Evolutionary conservation across 1,139 yeast species (phyloP).

Genomic region (Suhomyces maxii): DNA sequence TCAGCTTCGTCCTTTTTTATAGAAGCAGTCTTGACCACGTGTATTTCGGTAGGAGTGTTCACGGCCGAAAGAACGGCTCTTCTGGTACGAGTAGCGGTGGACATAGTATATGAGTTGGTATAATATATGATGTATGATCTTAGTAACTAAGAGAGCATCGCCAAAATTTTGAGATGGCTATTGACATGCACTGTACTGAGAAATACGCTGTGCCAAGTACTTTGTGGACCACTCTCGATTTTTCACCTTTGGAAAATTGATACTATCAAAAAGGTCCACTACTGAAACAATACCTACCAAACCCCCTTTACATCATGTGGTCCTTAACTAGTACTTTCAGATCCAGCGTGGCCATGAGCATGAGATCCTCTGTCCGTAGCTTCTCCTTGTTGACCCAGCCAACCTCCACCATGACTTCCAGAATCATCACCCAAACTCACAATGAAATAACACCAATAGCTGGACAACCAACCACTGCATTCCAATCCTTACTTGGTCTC

Average conservation of each 20-base stretch:
- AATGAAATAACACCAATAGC: slow-evolving; percentile 8
- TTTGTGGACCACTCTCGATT: background rate
- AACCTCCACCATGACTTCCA: slow-evolving; percentile 6
- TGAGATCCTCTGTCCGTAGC: slow-evolving; percentile 13
- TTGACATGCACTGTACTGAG: background rate
- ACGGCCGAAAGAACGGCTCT: slow-evolving; percentile 46
- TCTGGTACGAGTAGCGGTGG: slow-evolving; percentile 23
- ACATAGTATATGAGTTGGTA: slow-evolving; percentile 8
- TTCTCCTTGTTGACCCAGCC: slow-evolving; percentile 21
- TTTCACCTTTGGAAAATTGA: slow-evolving; percentile 4
- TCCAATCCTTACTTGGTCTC: slow-evolving; percentile 36
- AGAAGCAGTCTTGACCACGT: slow-evolving; percentile 28
- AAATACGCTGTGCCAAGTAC: slow-evolving; percentile 1
- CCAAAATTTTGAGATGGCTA: slow-evolving; percentile 5
- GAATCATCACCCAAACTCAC: slow-evolving; percentile 4
- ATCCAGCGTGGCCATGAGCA: slow-evolving; percentile 4
- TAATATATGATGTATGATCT: background rate
- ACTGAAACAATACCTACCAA: background rate
- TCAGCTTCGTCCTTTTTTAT: slow-evolving; percentile 47
- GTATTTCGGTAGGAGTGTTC: slow-evolving; percentile 50
- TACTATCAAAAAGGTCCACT: too few relatives aligned
- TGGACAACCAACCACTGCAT: slow-evolving; percentile 16
- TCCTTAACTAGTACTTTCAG: slow-evolving; percentile 10
- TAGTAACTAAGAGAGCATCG: slow-evolving; percentile 2
- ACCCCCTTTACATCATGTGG: slow-evolving; percentile 8